Evolutionary conservation across 2,329 filamentous ascomycete species (phyloP).

Genomic region (Penicillium sp.): DNA sequence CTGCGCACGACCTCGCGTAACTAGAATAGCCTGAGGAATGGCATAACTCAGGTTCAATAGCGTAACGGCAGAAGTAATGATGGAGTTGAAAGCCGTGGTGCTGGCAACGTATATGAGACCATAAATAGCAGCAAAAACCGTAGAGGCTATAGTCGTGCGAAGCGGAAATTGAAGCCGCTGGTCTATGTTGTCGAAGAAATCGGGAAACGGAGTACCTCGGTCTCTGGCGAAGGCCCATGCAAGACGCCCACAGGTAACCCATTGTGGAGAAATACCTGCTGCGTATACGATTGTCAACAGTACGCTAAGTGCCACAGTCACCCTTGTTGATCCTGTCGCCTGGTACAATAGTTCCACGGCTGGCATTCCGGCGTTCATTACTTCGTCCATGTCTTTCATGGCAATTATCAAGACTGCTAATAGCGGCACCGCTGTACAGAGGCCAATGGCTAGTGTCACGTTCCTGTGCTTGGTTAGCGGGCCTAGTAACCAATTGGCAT

Average conservation of each 20-base stretch:
- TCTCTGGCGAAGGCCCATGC: slow-evolving; percentile 36
- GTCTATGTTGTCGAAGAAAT: background rate
- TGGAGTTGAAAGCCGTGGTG: slow-evolving; percentile 35
- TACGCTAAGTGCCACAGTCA: slow-evolving; percentile 14
- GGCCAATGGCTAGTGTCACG: slow-evolving; percentile 8
- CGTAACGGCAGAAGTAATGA: slow-evolving; percentile 30
- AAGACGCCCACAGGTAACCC: slow-evolving; percentile 32
- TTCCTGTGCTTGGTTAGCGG: slow-evolving; percentile 15
- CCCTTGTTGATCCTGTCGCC: slow-evolving; percentile 25
- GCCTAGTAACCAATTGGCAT: background rate
- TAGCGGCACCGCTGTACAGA: background rate
- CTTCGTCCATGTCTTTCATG: background rate
- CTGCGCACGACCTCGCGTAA: background rate
- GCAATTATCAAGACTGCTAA: background rate
- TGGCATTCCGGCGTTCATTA: slow-evolving; percentile 7
- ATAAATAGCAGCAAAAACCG: slow-evolving; percentile 27
- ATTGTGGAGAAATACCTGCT: slow-evolving; percentile 29
- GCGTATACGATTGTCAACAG: slow-evolving; percentile 15
- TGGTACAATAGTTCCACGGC: slow-evolving; percentile 19
- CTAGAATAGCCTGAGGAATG: slow-evolving; percentile 27
- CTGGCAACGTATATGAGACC: slow-evolving; percentile 34
- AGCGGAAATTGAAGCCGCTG: background rate
- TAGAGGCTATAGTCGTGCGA: slow-evolving; percentile 9
- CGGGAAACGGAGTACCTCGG: slow-evolving; percentile 19
- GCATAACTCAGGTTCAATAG: slow-evolving; percentile 31